Evolutionary conservation across 345 rosid genomes (phyloP).

Genomic region (Limnanthes douglasii): DNA sequence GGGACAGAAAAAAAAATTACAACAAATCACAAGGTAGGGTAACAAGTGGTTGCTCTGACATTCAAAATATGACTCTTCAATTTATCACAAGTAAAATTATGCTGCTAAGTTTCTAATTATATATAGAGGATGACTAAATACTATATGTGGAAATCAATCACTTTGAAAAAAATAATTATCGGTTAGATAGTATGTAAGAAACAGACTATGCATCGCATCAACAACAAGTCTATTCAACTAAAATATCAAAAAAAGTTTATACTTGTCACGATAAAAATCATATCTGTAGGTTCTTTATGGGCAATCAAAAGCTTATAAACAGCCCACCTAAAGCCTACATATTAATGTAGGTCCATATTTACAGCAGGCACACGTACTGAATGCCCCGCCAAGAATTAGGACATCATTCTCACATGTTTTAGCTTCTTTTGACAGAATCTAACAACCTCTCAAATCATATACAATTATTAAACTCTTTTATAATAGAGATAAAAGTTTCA

Average conservation of each 20-base stretch:
- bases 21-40: background rate
- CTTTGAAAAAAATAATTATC: background rate
- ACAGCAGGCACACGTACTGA: slow-evolving; percentile 17
- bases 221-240: background rate
- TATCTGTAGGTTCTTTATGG: slow-evolving; percentile 17
- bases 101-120: too few species aligned
- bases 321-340: slow-evolving; percentile 19
- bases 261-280: background rate
- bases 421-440: too few species aligned
- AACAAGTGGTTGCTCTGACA: too few species aligned
- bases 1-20: background rate
- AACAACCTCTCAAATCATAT: too few species aligned
- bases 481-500: too few species aligned
- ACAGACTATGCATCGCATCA: background rate
- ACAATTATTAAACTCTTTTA: too few species aligned
- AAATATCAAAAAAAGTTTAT: too few species aligned
- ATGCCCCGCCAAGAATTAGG: slow-evolving; percentile 25
- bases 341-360: slow-evolving; percentile 13
- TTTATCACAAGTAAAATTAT: too few species aligned
- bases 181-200: background rate
- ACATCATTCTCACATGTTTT: too few species aligned
- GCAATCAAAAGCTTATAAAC: slow-evolving; percentile 9
- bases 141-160: too few species aligned
- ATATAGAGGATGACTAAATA: too few species aligned
- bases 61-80: too few species aligned